phyloP scores from a whole-genome alignment of 148 eudicot genomes.

The Rhododendron griersonianum region DNA sequence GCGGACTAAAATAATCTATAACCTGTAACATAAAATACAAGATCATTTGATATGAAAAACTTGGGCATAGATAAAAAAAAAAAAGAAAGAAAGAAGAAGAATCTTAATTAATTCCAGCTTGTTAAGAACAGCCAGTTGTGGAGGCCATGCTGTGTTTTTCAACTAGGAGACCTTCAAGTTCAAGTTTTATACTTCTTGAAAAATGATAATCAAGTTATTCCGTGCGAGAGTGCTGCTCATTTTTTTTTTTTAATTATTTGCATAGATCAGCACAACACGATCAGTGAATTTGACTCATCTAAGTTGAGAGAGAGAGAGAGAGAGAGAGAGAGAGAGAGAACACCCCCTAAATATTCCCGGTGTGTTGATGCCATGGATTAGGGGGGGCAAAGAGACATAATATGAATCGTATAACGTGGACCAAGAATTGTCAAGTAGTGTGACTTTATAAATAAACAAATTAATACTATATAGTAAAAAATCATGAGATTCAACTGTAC shows the following conservation, averaged over 20 bases:
- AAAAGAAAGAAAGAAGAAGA: too few relatives aligned
- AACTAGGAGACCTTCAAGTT: not conserved
- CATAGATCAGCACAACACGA: not conserved
- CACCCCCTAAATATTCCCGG: slow-evolving; percentile 37
- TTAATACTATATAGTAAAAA: not conserved
- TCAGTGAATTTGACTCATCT: not conserved
- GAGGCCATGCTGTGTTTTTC: not conserved
- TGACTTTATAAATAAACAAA: not conserved
- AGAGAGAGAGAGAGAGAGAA: not conserved
- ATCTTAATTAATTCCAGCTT: not conserved
- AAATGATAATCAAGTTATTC: not conserved
- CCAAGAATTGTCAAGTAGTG: slow-evolving; percentile 4
- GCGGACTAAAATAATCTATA: too few relatives aligned
- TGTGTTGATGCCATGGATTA: slow-evolving; percentile 20
- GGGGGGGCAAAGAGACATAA: slow-evolving; percentile 37
- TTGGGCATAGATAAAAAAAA: not conserved
- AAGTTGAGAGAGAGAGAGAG: not conserved
- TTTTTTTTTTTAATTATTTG: not conserved
- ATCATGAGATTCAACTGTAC: not conserved
- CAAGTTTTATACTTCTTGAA: not conserved
- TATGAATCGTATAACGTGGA: slow-evolving; percentile 26
- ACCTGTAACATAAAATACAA: too few relatives aligned
- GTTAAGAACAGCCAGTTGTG: not conserved
- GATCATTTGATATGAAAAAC: too few relatives aligned
- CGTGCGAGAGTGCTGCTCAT: not conserved